These are phyloP conservation scores for Pterocarpus macrocarpus DNA, from an alignment of 306 rosid species.

Conservation along the genomic window DNA sequence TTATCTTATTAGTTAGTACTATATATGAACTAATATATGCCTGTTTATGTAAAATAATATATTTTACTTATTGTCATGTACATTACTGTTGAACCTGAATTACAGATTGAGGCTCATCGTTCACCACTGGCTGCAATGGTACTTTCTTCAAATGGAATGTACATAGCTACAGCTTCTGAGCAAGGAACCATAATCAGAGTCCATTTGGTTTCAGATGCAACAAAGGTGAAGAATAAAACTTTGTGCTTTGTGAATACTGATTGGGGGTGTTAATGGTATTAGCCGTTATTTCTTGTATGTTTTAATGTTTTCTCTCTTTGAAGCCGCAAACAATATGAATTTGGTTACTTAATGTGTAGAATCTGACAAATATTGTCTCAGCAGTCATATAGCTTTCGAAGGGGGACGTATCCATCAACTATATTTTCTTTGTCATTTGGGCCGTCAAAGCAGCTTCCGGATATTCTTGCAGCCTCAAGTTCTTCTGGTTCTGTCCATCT, in stretches of 20 bases:
- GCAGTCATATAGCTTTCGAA: constrained; percentile 94
- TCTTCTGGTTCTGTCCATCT: constrained; percentile 94
- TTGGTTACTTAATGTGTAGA: constrained; percentile 35
- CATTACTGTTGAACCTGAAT: constrained; percentile 40
- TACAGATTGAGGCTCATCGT: constrained; percentile 92
- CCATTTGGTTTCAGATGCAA: constrained; percentile 88
- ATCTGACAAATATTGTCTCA: constrained; percentile 49
- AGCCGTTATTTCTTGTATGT: constrained; percentile 36
- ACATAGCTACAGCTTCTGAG: constrained; percentile 97
- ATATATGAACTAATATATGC: not conserved
- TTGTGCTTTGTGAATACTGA: constrained; percentile 27
- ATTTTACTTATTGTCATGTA: constrained; percentile 22
- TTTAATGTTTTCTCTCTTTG: constrained; percentile 14
- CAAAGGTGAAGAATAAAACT: constrained; percentile 69
- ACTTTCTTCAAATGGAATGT: constrained; percentile 87
- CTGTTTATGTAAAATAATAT: constrained; percentile 18
- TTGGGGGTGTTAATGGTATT: constrained; percentile 19
- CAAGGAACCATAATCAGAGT: constrained; percentile 96
- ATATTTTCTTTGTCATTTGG: constrained; percentile 93
- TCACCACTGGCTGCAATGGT: constrained; percentile 84
- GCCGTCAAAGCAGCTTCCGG: constrained; percentile 80
- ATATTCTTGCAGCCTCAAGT: constrained; percentile 90
- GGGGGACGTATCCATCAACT: constrained; percentile 89
- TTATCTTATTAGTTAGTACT: not conserved
- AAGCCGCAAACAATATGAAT: constrained; percentile 24